A percentile compares a stretch with the other conserved stretches of the same genome.
These are phyloP conservation scores for Emergomyces orientalis DNA, from an alignment of 2,329 filamentous ascomycete genomes.

Conservation along the genomic window DNA sequence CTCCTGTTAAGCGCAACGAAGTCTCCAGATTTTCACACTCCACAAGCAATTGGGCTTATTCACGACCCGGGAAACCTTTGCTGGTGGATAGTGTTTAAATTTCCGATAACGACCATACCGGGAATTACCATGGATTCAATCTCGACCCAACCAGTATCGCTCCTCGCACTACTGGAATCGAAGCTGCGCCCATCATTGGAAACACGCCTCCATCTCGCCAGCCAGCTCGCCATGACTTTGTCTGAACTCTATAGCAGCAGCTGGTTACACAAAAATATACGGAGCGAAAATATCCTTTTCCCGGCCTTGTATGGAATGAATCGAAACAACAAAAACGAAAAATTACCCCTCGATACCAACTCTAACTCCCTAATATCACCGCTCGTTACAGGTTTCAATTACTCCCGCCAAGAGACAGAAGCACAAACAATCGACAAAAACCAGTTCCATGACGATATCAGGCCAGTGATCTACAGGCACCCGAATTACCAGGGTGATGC, in stretches of 20 bases:
- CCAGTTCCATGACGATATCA: not conserved
- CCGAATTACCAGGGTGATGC: slow-evolving; percentile 5
- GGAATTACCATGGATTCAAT: not conserved
- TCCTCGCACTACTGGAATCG: not conserved
- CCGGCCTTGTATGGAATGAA: not conserved
- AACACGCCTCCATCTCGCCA: not conserved
- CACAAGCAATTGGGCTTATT: not conserved
- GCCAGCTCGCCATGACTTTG: not conserved
- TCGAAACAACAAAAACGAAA: not conserved
- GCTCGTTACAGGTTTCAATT: slow-evolving; percentile 3
- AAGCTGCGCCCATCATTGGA: slow-evolving; percentile 1
- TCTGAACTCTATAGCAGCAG: slow-evolving; percentile 3
- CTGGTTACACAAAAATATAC: slow-evolving; percentile 6
- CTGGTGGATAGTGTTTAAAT: slow-evolving; percentile 8
- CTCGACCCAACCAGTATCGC: not conserved
- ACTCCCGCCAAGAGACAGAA: slow-evolving; percentile 4
- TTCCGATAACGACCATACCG: not conserved
- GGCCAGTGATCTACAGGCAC: not conserved
- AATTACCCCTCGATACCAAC: not conserved
- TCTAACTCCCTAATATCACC: not conserved
- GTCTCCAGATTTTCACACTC: not conserved
- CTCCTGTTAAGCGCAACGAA: not conserved
- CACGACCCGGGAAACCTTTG: slow-evolving; percentile 4
- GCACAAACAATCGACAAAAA: slow-evolving; percentile 8
- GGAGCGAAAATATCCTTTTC: slow-evolving; percentile 5